These are phyloP conservation scores for Suillus hirtellus DNA, from an alignment of 768 basidiomycete genomes.

Conservation along the genomic window DNA sequence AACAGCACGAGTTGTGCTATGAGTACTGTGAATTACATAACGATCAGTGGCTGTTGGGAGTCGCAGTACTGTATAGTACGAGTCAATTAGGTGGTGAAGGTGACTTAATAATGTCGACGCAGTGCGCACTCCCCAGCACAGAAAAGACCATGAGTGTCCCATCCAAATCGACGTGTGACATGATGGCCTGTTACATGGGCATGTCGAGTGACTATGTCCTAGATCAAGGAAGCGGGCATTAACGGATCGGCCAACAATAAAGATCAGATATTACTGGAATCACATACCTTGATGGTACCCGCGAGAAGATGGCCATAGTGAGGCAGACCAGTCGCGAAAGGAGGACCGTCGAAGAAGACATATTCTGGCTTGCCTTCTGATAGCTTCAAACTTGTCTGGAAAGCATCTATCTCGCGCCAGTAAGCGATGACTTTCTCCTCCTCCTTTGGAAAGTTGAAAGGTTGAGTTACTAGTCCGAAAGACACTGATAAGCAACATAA, in stretches of 20 bases:
- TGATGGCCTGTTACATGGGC: constrained; percentile 92
- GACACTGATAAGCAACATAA: constrained; percentile 11
- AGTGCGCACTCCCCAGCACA: too few species aligned
- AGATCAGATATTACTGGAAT: not conserved
- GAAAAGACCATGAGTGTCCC: constrained; percentile 99
- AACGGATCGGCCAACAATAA: constrained; percentile 10
- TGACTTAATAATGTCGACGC: too few species aligned
- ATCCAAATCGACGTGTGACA: constrained; percentile 92
- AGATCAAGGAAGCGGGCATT: constrained; percentile 11
- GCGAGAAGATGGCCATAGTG: constrained; percentile 95
- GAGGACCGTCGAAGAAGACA: constrained; percentile 96
- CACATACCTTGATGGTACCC: constrained; percentile 85
- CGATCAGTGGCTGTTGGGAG: too few species aligned
- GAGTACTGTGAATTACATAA: too few species aligned
- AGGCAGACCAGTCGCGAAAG: constrained; percentile 95
- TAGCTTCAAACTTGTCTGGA: constrained; percentile 89
- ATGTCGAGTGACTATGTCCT: constrained; percentile 98
- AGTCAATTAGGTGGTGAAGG: too few species aligned
- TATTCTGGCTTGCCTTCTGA: constrained; percentile 89
- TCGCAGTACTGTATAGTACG: too few species aligned
- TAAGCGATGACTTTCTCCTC: constrained; percentile 88
- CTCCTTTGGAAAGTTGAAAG: constrained; percentile 84
- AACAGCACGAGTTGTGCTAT: too few species aligned
- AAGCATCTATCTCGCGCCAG: constrained; percentile 98
- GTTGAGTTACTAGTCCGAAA: constrained; percentile 56